Evolutionary conservation across 257 asterid species (phyloP).

Genomic region (Dorcoceras hygrometricum): DNA sequence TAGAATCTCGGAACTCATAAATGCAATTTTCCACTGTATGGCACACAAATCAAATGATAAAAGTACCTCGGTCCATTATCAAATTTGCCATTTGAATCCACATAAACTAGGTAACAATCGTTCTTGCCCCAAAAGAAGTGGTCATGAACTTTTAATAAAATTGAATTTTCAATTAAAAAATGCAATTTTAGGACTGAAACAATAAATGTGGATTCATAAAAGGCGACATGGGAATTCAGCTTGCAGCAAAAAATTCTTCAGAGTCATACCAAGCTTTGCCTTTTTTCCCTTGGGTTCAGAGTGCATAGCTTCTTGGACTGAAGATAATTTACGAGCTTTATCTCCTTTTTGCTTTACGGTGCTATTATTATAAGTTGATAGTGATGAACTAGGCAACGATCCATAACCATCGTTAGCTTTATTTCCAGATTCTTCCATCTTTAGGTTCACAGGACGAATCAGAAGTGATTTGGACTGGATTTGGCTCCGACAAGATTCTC

Average conservation of each 20-base stretch:
- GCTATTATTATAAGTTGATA: constrained; percentile 26
- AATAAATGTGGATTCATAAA: neutral
- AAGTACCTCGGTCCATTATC: neutral
- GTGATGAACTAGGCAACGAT: constrained; percentile 27
- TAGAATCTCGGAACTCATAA: constrained; percentile 6
- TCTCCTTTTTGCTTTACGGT: constrained; percentile 37
- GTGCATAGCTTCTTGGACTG: constrained; percentile 36
- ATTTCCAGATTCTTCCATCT: constrained; percentile 39
- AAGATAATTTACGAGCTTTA: constrained; percentile 27
- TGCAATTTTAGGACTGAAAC: neutral
- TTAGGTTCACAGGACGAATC: constrained; percentile 40
- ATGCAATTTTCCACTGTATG: constrained; percentile 21
- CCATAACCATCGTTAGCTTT: constrained; percentile 31
- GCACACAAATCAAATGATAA: constrained; percentile 2
- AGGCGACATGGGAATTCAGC: neutral
- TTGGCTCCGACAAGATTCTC: constrained; percentile 30
- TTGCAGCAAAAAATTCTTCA: constrained; percentile 11
- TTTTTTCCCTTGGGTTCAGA: constrained; percentile 41
- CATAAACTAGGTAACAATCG: too few relatives aligned
- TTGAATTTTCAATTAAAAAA: too few relatives aligned
- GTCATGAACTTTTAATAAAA: too few relatives aligned
- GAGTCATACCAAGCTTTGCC: constrained; percentile 44
- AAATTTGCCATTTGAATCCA: too few relatives aligned
- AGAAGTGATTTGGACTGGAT: constrained; percentile 43
- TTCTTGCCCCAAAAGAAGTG: neutral